Evolutionary conservation across 1,284 basidiomycete species (phyloP), one percentile per base, ranked within the genome.

Genomic region (Cryptococcus neoformans): DNA sequence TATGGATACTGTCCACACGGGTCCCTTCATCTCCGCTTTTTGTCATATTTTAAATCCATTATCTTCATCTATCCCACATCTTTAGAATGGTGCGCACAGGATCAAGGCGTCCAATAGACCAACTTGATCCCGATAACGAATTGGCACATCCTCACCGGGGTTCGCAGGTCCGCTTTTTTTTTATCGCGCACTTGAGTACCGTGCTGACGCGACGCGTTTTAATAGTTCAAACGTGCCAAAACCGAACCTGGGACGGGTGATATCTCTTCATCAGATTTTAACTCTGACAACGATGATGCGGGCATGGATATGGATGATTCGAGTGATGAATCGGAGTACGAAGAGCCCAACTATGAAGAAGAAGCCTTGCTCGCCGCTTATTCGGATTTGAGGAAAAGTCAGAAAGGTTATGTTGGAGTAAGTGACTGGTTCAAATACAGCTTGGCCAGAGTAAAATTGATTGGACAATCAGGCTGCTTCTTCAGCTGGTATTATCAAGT

Each of bases 401-500:
- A 55, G 40, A 58, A 51, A 28, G 50, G 54, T 37, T 56, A 61
- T 35, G 49, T 56, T n/a, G 59, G 59, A 4, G 59, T 61, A 49
- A 54, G 56, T 44, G 12, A 9, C 46, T 2, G 9, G 34, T 34
- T 42, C 40, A n/a, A 40, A 21, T n/a, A 9, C 7, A 36, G 48
- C 2, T n/a, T 36, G 37, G n/a, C 16, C 12, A 34, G 8, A 12
- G 42, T 44, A 44, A 6, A 44, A 17, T 14, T 7, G 2, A 9
- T 14, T 7, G 14, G 12, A 56, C 35, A 53, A 47, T 44, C 28
- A 28, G 42, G 7, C 10, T 44, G 91, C 89, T 48, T 89, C 90
- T 4, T 86, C 92, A 50, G 84, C 87, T 65, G 95, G 94, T 10
- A 87, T 95, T 59, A 89, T 98, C 62, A 88, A 92, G 67, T 82